These are phyloP conservation scores for Cladophialophora bantiana DNA, from an alignment of 2,329 filamentous ascomycete genomes.

Conservation along the genomic window DNA sequence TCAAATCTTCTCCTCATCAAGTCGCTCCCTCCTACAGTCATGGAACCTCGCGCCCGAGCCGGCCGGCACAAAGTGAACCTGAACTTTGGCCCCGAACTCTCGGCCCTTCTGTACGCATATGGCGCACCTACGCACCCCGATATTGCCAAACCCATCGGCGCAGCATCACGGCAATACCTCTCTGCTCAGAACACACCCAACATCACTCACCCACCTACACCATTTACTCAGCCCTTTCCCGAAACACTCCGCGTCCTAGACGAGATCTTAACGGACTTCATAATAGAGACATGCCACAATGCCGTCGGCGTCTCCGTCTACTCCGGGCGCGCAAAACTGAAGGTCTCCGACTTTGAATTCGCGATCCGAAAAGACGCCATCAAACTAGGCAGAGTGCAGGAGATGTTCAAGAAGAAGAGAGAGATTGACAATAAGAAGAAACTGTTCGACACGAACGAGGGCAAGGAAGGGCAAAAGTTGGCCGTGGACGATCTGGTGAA, in stretches of 20 bases:
- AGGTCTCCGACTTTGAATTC: slow-evolving; percentile 97
- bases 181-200: slow-evolving; percentile 33
- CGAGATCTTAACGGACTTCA: slow-evolving; percentile 95
- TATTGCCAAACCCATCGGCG: slow-evolving; percentile 40
- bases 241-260: slow-evolving; percentile 87
- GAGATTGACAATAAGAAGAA: slow-evolving; percentile 84
- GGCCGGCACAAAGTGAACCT: slow-evolving; percentile 83
- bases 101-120: slow-evolving; percentile 55
- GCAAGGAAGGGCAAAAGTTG: slow-evolving; percentile 33
- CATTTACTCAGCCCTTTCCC: slow-evolving; percentile 80
- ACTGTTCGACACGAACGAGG: slow-evolving; percentile 60
- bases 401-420: slow-evolving; percentile 86
- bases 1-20: neutral
- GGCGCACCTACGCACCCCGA: slow-evolving; percentile 50
- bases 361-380: slow-evolving; percentile 83
- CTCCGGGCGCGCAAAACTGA: slow-evolving; percentile 91
- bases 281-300: slow-evolving; percentile 90
- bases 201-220: slow-evolving; percentile 62
- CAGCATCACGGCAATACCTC: slow-evolving; percentile 35
- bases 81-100: slow-evolving; percentile 78
- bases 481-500: slow-evolving; percentile 37
- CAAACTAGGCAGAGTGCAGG: slow-evolving; percentile 87
- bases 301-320: slow-evolving; percentile 86
- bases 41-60: slow-evolving; percentile 78
- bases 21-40: slow-evolving; percentile 44